Evolutionary conservation across 306 rosid genomes (phyloP).

Genomic region (Fragaria iinumae): DNA sequence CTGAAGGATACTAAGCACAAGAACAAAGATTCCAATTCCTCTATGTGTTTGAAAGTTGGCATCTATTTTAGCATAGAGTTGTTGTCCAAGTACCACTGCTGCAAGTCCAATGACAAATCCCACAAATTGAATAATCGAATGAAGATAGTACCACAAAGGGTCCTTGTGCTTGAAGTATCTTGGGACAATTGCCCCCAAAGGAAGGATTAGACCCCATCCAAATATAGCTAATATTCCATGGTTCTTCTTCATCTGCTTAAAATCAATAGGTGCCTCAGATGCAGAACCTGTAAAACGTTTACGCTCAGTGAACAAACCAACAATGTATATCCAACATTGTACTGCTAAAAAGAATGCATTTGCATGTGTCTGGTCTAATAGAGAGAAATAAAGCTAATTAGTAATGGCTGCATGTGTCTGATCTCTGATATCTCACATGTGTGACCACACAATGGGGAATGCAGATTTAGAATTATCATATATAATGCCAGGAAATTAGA

Average conservation of each 20-base stretch:
- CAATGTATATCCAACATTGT: neutral
- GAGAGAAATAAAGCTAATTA: no score
- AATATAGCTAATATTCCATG: conserved; percentile 84
- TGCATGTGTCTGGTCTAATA: neutral
- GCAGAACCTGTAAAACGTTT: conserved; percentile 42
- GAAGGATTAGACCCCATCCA: conserved; percentile 93
- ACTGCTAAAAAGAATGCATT: neutral
- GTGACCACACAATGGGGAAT: neutral
- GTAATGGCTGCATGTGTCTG: neutral
- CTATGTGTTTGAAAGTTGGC: conserved; percentile 80
- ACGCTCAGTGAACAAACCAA: neutral
- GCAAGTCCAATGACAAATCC: conserved; percentile 83
- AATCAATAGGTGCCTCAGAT: conserved; percentile 36
- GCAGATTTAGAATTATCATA: neutral
- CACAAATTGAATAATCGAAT: conserved; percentile 69
- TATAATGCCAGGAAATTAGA: neutral
- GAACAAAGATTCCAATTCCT: conserved; percentile 85
- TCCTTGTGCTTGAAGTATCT: conserved; percentile 94
- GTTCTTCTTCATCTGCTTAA: conserved; percentile 64
- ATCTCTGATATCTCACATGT: neutral
- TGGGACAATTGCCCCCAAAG: conserved; percentile 82
- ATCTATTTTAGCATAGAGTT: conserved; percentile 56
- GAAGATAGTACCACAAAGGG: conserved; percentile 93
- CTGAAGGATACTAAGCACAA: conserved; percentile 89
- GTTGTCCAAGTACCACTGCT: conserved; percentile 75